phyloP scores from a whole-genome alignment of 169 alveolate genomes.

The Eimeria praecox region DNA sequence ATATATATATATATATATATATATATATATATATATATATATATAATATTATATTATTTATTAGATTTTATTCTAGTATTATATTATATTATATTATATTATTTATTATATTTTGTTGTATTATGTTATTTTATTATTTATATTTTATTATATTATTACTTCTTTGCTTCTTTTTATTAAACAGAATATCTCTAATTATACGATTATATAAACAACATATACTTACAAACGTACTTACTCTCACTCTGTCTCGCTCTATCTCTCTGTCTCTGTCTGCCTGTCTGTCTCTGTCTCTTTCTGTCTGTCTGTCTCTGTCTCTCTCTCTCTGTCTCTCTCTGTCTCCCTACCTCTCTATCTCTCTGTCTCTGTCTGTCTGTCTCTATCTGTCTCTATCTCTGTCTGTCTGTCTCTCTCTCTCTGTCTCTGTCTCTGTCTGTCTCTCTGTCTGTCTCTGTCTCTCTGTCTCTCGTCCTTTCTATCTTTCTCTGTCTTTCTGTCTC shows the following conservation, averaged over 20 bases:
- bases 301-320: too few relatives aligned
- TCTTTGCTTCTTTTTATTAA: too few relatives aligned
- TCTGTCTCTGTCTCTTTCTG: too few relatives aligned
- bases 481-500: too few relatives aligned
- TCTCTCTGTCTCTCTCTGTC: background rate
- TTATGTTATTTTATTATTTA: too few relatives aligned
- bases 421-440: background rate
- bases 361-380: background rate
- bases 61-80: background rate
- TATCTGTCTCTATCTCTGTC: background rate
- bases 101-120: too few relatives aligned
- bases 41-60: background rate
- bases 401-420: background rate
- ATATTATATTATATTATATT: too few relatives aligned
- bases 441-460: background rate
- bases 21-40: slow-evolving; percentile 9
- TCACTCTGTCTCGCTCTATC: background rate
- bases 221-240: too few relatives aligned
- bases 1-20: background rate
- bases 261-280: background rate
- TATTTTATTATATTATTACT: too few relatives aligned
- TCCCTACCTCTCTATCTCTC: background rate
- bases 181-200: too few relatives aligned
- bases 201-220: too few relatives aligned
- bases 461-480: too few relatives aligned